Evolutionary conservation across 441 rosid genomes (phyloP), one percentile per base, ranked within the genome.

Genomic region (Eutrema salsugineum): DNA sequence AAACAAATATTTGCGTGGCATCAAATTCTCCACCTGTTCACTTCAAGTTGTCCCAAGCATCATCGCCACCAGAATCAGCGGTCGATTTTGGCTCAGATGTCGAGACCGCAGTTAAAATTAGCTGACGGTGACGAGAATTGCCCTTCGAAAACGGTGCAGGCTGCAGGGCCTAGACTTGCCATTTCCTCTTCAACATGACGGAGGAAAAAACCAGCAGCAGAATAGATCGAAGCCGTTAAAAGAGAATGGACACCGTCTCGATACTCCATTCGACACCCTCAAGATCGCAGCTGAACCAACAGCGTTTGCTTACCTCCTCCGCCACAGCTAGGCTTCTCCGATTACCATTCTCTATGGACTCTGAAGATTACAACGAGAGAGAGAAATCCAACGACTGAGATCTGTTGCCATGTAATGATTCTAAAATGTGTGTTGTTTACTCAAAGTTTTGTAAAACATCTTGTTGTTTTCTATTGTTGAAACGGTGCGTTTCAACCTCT

Each of bases 321-420:
- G 83, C 91, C 4, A 93, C 95, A 10, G 66, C 88, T 0, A 86
- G 77, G 79, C 85, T 91, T 47, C 72, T 91, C 47, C 91, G 84
- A 15, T 58, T 70, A 53, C 80, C 76, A 11, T 27, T 7, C 68
- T 24, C 55, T 68, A 14, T 19, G 15, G 33, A 72, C 15, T 5
- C 77, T 2, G 65, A 79, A 9, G 78, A 57, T 10, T 46, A 39
- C 10, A 12, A 20, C 30, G 12, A 38, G 12, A 59, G 64, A 59
- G 65, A 59, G 5, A 35, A 12, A 11, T 30, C 17, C 42, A 30
- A 63, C 54, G 40, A 12, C 42, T 63, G 42, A 30, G 66, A 62
- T 62, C 53, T 19, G 63, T 36, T 57, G 43, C 61, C 61, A 15
- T n/a, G n/a, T n/a, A n/a, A n/a, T n/a, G n/a, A n/a, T n/a, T n/a